Evolutionary conservation across 495 filamentous ascomycete species (phyloP), one percentile per base, ranked within the genome.

Genomic region (Cairneyella variabilis): DNA sequence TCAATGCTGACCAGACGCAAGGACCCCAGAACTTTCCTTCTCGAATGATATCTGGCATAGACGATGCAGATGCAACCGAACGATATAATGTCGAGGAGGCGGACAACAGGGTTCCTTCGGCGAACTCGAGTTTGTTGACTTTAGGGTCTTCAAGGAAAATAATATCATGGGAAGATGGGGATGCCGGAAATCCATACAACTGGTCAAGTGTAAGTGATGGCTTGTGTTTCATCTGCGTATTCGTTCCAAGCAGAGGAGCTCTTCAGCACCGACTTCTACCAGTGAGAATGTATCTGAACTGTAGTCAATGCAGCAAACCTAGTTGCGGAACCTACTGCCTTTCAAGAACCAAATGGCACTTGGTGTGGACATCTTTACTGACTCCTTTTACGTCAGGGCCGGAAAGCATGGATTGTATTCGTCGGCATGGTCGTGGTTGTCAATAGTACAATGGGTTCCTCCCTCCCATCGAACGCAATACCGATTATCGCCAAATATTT

Each of bases 401-500:
- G 74, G 62, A 90, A 90, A 55, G 57, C 70, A 10, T 72, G 71
- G 43, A 73, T 86, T 12, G 61, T 86, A 2, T 45, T 77, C 12
- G 72, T 76, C 0, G 75, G 77, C 46, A 82, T 87, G 67, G 63
- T 81, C 56, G 70, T 80, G 25, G 86, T 91, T 38, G 64, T 88
- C 62, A 91, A 90, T 67, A 83, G 78, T 28, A 90, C 87, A n/a
- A 78, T 91, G 60, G 81, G 82, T 2, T 85, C 80, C 25, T 76
- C 83, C 0, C 67, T 91, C 14, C 83, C 86, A 1, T 80, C 80
- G 51, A 84, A 60, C 34, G 61, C 61, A n/a, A 49, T 64, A 1
- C 57, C 54, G 7, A 53, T 48, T 26, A 60, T 64, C 80, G 58
- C 79, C 80, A 36, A 80, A 79, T 36, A 72, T 71, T 64, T 64